Base-by-base conservation (phyloP, 371 early-diverging fungal species). In the Parasitella parasitica region DNA sequence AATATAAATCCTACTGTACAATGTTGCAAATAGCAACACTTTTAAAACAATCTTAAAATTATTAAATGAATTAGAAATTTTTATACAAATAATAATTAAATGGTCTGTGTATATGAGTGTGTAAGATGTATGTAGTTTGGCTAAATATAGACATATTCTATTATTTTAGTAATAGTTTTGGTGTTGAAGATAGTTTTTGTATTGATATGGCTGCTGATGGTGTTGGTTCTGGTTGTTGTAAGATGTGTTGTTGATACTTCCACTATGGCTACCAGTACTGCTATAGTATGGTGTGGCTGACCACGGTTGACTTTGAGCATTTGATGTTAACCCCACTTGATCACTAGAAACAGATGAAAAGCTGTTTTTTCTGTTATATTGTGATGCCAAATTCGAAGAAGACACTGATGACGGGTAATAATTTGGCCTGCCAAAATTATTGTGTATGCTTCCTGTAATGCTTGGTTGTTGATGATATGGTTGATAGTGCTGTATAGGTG, bases 291-390 rank as follows among this genome's bases (percentile, higher is more conserved):
- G 56, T 22, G 64, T 60, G 16, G 64, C 53, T 2, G 70, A 59
- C 30, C 50, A 51, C 18, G 71, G 63, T 28, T 63, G 67, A 15
- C 27, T 38, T 53, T 70, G 71, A 27, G 71, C 71, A 46, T 70
- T 50, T 5, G 60, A 43, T 3, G 64, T 66, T 20, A 70, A 48
- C 2, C 63, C 73, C 3, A 46, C 48, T 59, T 66, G 66, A 36
- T 73, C 73, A 38, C 73, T 73, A 22, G 37, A 34, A 9, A 66
- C 56, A 15, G 73, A 73, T 1, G 60, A 49, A 16, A 66, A 16
- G 55, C 73, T 73, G 12, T 70, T 66, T 35, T 67, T 52, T 57
- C 70, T 51, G 8, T 36, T 61, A 51, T 62, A 57, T n/a, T 57
- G 60, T 18, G 59, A 39, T 9, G 18, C 36, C 52, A 52, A 46